Percentiles rank a stretch among this genome's conserved stretches.
These are phyloP conservation scores for Daldinia sp. DNA, from an alignment of 2,329 filamentous ascomycete genomes.

Conservation along the genomic window DNA sequence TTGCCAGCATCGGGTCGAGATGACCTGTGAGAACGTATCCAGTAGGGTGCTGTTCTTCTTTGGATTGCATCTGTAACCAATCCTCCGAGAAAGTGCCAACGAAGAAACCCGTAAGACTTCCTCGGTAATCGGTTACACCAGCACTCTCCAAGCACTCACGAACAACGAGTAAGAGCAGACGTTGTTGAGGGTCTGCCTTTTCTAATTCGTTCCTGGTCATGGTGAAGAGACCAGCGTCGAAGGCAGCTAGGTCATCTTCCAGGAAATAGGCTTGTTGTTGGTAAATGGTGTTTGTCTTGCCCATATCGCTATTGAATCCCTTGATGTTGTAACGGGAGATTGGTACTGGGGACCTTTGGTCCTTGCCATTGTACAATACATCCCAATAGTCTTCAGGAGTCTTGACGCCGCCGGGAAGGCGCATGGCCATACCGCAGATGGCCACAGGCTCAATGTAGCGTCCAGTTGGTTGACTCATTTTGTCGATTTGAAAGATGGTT, in stretches of 20 bases:
- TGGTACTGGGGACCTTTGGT: slow-evolving; percentile 13
- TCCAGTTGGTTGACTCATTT: slow-evolving; percentile 12
- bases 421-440: slow-evolving; percentile 32
- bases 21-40: slow-evolving; percentile 32
- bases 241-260: slow-evolving; percentile 45
- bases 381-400: slow-evolving; percentile 20
- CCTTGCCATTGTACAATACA: slow-evolving; percentile 18
- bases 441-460: slow-evolving; percentile 24
- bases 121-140: slow-evolving; percentile 49
- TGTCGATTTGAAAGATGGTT: neutral
- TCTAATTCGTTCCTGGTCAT: slow-evolving; percentile 49
- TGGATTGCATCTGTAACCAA: slow-evolving; percentile 46
- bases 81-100: slow-evolving; percentile 53
- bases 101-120: slow-evolving; percentile 51
- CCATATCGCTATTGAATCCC: neutral
- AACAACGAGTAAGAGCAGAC: slow-evolving; percentile 52
- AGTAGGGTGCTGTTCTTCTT: slow-evolving; percentile 40
- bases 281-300: slow-evolving; percentile 9
- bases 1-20: slow-evolving; percentile 38
- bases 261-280: slow-evolving; percentile 50
- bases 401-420: slow-evolving; percentile 27
- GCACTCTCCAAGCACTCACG: slow-evolving; percentile 53
- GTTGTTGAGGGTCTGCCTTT: slow-evolving; percentile 54
- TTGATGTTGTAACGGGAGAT: slow-evolving; percentile 14
- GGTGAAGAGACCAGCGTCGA: slow-evolving; percentile 50